Conservation (phyloP, 2,329 filamentous ascomycete species). For the Paecilomyces fulvus region DNA sequence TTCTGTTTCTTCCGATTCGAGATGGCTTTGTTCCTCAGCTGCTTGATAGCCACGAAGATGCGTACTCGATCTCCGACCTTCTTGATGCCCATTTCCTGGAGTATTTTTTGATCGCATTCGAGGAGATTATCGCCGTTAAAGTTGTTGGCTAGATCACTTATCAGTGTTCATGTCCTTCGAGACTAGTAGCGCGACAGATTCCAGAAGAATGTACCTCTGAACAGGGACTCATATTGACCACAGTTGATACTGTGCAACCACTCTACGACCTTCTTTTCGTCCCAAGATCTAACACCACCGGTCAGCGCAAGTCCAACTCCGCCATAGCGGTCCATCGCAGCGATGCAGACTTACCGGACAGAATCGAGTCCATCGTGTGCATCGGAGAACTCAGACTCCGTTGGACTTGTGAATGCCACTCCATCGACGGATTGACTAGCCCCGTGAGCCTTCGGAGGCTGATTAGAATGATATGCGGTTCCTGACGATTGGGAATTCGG, state of each 20-base stretch:
- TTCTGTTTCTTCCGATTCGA: constrained; percentile 75
- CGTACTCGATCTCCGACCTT: constrained; percentile 95
- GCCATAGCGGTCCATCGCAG: neutral
- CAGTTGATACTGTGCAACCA: constrained; percentile 90
- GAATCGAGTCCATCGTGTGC: constrained; percentile 62
- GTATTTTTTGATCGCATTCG: constrained; percentile 91
- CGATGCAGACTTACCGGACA: constrained; percentile 49
- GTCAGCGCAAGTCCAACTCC: constrained; percentile 11
- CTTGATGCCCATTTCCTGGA: constrained; percentile 97
- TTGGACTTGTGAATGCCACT: constrained; percentile 63
- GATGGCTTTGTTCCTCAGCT: constrained; percentile 66
- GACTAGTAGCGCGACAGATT: neutral
- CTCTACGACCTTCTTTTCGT: constrained; percentile 82
- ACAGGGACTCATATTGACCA: constrained; percentile 84
- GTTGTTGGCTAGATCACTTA: constrained; percentile 57
- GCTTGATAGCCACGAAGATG: constrained; percentile 78
- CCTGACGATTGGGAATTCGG: constrained; percentile 26
- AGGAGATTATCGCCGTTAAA: constrained; percentile 96
- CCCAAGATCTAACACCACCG: constrained; percentile 54
- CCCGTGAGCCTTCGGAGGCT: constrained; percentile 20
- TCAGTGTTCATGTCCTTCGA: constrained; percentile 7
- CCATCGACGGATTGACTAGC: constrained; percentile 25
- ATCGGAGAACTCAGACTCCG: constrained; percentile 88
- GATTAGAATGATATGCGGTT: constrained; percentile 22
- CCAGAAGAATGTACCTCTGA: constrained; percentile 50